Evolutionary conservation across 768 basidiomycete species (phyloP).

Genomic region (Flagelloscypha sp.): DNA sequence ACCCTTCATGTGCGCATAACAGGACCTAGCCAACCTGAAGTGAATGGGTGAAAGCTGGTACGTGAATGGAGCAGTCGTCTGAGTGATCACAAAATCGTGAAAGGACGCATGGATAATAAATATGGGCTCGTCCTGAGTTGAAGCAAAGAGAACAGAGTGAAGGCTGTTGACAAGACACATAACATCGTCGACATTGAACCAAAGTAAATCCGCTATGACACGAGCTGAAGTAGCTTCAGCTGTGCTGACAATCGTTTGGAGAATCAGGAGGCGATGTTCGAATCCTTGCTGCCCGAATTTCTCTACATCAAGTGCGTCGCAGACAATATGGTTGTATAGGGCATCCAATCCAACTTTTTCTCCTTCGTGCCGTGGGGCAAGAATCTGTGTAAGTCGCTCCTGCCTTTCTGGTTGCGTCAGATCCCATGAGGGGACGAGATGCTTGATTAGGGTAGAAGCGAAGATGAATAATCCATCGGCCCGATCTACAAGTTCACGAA

Average conservation of each 20-base stretch:
- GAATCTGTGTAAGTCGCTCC: neutral
- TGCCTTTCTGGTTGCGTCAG: neutral
- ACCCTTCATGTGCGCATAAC: slow-evolving; percentile 6
- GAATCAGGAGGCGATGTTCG: neutral
- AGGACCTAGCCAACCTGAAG: neutral
- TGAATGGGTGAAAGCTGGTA: neutral
- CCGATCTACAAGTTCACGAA: neutral
- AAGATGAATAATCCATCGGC: slow-evolving; percentile 1
- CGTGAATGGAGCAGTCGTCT: neutral
- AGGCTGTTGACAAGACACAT: no score
- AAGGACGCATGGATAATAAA: neutral
- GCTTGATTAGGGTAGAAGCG: slow-evolving; percentile 1
- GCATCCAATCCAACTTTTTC: neutral
- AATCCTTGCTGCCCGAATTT: neutral
- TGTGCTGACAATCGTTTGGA: slow-evolving; percentile 1
- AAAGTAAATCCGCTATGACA: no score
- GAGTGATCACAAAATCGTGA: neutral
- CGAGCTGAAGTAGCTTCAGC: slow-evolving; percentile 1
- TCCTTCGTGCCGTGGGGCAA: neutral
- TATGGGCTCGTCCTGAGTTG: neutral
- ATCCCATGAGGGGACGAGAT: neutral
- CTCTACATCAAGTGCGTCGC: neutral
- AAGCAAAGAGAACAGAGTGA: slow-evolving; percentile 2
- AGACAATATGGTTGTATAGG: slow-evolving; percentile 1
- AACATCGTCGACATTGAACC: no score